These are phyloP conservation scores for Hyphopichia homilentoma DNA, from an alignment of 805 yeast genomes.

Conservation along the genomic window DNA sequence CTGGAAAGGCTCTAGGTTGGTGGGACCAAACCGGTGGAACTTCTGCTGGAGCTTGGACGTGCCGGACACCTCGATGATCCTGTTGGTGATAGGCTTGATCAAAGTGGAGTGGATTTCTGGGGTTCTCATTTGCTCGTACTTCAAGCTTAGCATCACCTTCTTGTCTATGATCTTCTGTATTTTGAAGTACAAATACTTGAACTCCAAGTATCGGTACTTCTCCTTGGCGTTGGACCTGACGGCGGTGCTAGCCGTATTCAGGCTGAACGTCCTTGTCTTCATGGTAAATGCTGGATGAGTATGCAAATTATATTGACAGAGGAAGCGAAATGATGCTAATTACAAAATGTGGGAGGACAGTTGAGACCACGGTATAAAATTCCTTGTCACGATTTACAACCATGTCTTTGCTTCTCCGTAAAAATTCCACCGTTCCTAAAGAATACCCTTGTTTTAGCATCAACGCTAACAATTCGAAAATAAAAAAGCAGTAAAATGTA, in stretches of 20 bases:
- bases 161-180: slow-evolving; percentile 41
- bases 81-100: slow-evolving; percentile 44
- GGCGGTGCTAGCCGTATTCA: slow-evolving; percentile 1
- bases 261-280: slow-evolving; percentile 9
- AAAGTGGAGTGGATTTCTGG: slow-evolving; percentile 48
- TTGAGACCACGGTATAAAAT: too few species aligned
- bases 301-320: too few species aligned
- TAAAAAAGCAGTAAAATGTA: too few species aligned
- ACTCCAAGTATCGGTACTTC: slow-evolving; percentile 27
- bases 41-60: slow-evolving; percentile 29
- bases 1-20: slow-evolving; percentile 7
- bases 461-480: too few species aligned
- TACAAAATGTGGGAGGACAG: too few species aligned
- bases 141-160: slow-evolving; percentile 41
- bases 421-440: too few species aligned
- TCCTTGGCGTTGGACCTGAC: slow-evolving; percentile 4
- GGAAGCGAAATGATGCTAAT: too few species aligned
- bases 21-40: slow-evolving; percentile 27
- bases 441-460: too few species aligned
- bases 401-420: too few species aligned
- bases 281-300: too few species aligned
- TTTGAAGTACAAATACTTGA: slow-evolving; percentile 35
- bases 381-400: too few species aligned
- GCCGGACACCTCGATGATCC: slow-evolving; percentile 36
- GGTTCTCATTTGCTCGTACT: slow-evolving; percentile 47